A percentile compares a stretch with the other conserved stretches of the same genome.
Evolutionary conservation across 106 monocot species (phyloP).

Genomic region (Dioscorea dumetorum): DNA sequence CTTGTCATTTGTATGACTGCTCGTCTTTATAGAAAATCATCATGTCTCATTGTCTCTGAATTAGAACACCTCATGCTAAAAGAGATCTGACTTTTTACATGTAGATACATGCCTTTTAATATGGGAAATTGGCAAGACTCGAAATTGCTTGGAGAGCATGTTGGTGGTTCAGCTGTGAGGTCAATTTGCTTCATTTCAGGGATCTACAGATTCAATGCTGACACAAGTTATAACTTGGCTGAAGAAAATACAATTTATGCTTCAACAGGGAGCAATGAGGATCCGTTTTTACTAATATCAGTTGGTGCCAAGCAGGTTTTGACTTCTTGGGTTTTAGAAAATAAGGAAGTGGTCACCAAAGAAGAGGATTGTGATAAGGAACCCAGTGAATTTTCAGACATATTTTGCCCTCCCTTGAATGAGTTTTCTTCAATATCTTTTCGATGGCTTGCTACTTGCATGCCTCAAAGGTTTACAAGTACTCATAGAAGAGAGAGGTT

Average conservation of each 20-base stretch:
- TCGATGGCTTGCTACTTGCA: slow-evolving; percentile 85
- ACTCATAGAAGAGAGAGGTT: slow-evolving; percentile 8
- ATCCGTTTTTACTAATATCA: slow-evolving; percentile 57
- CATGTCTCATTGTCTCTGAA: too few species aligned
- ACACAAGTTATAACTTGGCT: slow-evolving; percentile 10
- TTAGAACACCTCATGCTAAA: too few species aligned
- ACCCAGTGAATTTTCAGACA: slow-evolving; percentile 8
- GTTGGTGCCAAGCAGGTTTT: slow-evolving; percentile 96
- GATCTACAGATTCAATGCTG: slow-evolving; percentile 17
- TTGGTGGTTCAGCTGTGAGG: slow-evolving; percentile 96
- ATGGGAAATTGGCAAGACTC: slow-evolving; percentile 52
- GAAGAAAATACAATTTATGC: slow-evolving; percentile 6
- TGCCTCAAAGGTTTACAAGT: slow-evolving; percentile 43
- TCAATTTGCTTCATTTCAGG: slow-evolving; percentile 66
- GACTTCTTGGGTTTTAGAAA: slow-evolving; percentile 74
- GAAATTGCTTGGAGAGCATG: slow-evolving; percentile 88
- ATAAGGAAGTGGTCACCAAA: slow-evolving; percentile 2
- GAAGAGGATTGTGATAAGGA: not conserved
- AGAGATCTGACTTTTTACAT: too few species aligned
- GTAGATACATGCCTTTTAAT: not conserved
- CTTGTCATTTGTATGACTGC: too few species aligned
- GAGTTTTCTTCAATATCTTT: slow-evolving; percentile 42
- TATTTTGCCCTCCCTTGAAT: not conserved
- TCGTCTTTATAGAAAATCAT: too few species aligned
- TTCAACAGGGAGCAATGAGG: slow-evolving; percentile 14